A percentile compares a stretch with the other conserved stretches of the same genome.
phyloP scores from a whole-genome alignment of 1,139 yeast genomes.

The Taphrina communis region DNA sequence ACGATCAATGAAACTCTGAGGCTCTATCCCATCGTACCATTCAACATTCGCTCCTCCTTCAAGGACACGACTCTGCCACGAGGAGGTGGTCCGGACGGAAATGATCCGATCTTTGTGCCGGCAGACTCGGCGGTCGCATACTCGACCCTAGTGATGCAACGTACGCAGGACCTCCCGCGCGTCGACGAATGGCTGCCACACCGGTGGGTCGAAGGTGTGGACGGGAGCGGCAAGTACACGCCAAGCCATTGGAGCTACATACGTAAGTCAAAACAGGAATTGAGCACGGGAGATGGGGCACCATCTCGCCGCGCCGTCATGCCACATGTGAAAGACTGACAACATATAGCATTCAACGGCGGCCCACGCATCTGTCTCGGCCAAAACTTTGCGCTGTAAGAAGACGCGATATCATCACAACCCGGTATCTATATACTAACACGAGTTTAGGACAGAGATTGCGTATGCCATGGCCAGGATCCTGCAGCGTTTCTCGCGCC shows the following conservation, averaged over 20 bases:
- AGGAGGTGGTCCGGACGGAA: slow-evolving; percentile 60
- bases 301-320: background rate
- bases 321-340: background rate
- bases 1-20: slow-evolving; percentile 60
- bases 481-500: slow-evolving; percentile 22
- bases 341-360: slow-evolving; percentile 56
- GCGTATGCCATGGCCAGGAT: slow-evolving; percentile 32
- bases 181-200: slow-evolving; percentile 59
- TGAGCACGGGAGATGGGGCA: background rate
- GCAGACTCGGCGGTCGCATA: slow-evolving; percentile 59
- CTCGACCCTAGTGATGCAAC: slow-evolving; percentile 58
- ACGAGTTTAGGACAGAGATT: slow-evolving; percentile 19
- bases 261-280: slow-evolving; percentile 9
- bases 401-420: slow-evolving; percentile 32
- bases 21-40: slow-evolving; percentile 64
- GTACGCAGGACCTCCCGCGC: slow-evolving; percentile 55
- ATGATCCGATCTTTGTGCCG: slow-evolving; percentile 56
- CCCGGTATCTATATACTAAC: background rate
- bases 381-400: slow-evolving; percentile 59
- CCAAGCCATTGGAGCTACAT: slow-evolving; percentile 45
- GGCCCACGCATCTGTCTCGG: slow-evolving; percentile 69
- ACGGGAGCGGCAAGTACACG: slow-evolving; percentile 42
- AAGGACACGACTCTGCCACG: slow-evolving; percentile 59
- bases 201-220: slow-evolving; percentile 55
- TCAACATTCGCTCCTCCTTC: slow-evolving; percentile 58